These are phyloP conservation scores for Cladosporium sp. DNA, from an alignment of 2,329 filamentous ascomycete species.

Conservation along the genomic window DNA sequence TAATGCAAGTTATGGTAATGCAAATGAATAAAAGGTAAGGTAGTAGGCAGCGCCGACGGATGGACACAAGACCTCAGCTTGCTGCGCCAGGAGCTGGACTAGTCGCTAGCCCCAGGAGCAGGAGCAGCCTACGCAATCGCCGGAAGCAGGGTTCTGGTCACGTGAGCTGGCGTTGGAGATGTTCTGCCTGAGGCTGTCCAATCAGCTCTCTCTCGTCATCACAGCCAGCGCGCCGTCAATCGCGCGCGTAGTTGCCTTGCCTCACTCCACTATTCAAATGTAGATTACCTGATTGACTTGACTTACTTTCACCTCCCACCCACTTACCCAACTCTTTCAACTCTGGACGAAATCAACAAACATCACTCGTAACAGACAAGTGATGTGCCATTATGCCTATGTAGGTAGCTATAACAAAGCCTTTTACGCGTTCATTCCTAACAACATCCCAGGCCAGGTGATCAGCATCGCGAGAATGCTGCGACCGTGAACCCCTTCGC, in stretches of 20 bases:
- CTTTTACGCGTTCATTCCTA: slow-evolving; percentile 1
- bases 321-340: too few relatives aligned
- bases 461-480: slow-evolving; percentile 34
- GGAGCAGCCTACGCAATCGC: slow-evolving; percentile 7
- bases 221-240: not conserved
- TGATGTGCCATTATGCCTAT: slow-evolving; percentile 26
- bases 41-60: not conserved
- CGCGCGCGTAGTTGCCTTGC: not conserved
- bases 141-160: not conserved
- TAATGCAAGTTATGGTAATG: not conserved
- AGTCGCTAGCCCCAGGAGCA: slow-evolving; percentile 7
- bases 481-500: slow-evolving; percentile 71
- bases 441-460: slow-evolving; percentile 28
- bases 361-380: not conserved
- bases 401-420: slow-evolving; percentile 17
- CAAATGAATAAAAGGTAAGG: not conserved
- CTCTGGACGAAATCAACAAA: too few relatives aligned
- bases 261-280: not conserved
- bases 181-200: not conserved
- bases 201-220: not conserved
- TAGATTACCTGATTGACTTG: too few relatives aligned
- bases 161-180: not conserved
- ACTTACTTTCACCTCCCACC: too few relatives aligned
- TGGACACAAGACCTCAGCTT: too few relatives aligned
- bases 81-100: not conserved